Conservation (phyloP, 202 grass and related monocot genomes). For the Sporobolus alterniflorus region DNA sequence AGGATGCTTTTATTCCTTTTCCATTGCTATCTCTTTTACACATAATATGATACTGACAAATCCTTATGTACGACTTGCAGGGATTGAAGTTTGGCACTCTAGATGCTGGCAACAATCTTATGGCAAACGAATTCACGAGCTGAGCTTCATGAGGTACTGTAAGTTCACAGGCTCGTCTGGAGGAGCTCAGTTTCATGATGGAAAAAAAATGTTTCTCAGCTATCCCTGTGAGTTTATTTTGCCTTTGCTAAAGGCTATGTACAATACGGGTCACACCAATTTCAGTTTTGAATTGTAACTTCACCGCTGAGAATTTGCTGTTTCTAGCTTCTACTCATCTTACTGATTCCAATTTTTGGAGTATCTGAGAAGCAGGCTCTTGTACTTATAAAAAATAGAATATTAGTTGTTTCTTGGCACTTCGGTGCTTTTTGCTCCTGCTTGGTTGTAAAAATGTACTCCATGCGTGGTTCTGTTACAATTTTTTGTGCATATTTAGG, state of each 20-base stretch:
- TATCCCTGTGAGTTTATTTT: neutral
- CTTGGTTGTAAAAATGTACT: neutral
- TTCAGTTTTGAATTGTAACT: slow-evolving; percentile 21
- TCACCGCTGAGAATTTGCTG: neutral
- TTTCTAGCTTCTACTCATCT: neutral
- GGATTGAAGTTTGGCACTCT: slow-evolving; percentile 34
- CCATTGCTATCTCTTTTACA: neutral
- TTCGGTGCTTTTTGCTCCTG: neutral
- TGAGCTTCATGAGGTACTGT: slow-evolving; percentile 12
- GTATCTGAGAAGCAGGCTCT: neutral
- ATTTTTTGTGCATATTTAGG: no score
- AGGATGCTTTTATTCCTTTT: no score
- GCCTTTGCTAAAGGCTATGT: slow-evolving; percentile 27
- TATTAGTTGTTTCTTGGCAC: neutral
- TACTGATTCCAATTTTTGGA: neutral
- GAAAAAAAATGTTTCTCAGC: neutral
- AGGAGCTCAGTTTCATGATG: neutral
- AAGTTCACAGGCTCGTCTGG: neutral
- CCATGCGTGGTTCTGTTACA: neutral
- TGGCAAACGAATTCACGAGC: neutral
- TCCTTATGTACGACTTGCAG: slow-evolving; percentile 21
- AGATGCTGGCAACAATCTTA: slow-evolving; percentile 4
- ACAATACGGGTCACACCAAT: neutral
- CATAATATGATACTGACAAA: slow-evolving; percentile 16
- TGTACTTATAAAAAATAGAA: neutral